phyloP scores from a whole-genome alignment of 1,284 basidiomycete species.

The Phylloboletellus chloephorus region DNA sequence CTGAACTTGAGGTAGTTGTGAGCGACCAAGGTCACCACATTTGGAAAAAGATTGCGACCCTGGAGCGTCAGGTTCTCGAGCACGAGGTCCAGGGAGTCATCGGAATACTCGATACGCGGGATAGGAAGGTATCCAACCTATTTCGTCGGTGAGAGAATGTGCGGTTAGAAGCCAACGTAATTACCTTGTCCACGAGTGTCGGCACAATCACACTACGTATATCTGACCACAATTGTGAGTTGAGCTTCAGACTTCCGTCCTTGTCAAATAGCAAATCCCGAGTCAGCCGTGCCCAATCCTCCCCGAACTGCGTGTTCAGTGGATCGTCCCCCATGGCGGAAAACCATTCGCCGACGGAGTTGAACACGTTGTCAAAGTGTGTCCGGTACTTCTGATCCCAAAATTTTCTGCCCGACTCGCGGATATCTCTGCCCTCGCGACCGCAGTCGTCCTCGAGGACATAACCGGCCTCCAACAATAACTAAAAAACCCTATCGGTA shows the following conservation, averaged over 20 bases:
- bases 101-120: slow-evolving; percentile 88
- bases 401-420: slow-evolving; percentile 70
- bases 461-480: slow-evolving; percentile 84
- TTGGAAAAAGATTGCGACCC: slow-evolving; percentile 78
- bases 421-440: slow-evolving; percentile 54
- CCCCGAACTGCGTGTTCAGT: slow-evolving; percentile 73
- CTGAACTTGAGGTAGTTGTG: slow-evolving; percentile 83
- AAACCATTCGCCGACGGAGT: slow-evolving; percentile 72
- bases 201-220: slow-evolving; percentile 82
- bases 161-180: slow-evolving; percentile 1
- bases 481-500: slow-evolving; percentile 31
- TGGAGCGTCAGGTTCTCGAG: slow-evolving; percentile 91
- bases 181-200: slow-evolving; percentile 63
- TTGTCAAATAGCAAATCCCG: slow-evolving; percentile 73
- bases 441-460: slow-evolving; percentile 78
- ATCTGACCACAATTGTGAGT: slow-evolving; percentile 84
- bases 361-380: slow-evolving; percentile 81
- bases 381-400: slow-evolving; percentile 81
- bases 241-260: slow-evolving; percentile 86
- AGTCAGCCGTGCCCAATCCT: slow-evolving; percentile 80
- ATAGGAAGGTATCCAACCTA: slow-evolving; percentile 87
- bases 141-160: neutral
- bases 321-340: slow-evolving; percentile 81
- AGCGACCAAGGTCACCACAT: slow-evolving; percentile 75
- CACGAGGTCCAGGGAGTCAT: slow-evolving; percentile 80